Conservation (phyloP, 768 basidiomycete species). For the Phlegmacium glaucopus region DNA sequence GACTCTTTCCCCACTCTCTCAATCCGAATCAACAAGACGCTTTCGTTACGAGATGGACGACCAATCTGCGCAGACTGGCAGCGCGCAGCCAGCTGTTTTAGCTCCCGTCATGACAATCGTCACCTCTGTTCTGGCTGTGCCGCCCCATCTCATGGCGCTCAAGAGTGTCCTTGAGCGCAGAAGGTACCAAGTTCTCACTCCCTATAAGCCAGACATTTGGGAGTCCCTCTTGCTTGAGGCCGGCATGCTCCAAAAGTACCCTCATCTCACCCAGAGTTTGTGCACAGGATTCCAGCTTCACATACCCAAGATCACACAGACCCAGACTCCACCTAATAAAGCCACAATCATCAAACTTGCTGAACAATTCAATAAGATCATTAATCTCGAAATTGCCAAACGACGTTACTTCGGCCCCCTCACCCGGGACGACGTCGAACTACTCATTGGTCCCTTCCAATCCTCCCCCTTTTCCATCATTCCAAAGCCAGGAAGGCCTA, state of each 20-base stretch:
- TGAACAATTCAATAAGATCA: constrained; percentile 11
- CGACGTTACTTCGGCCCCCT: constrained; percentile 28
- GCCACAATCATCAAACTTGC: constrained; percentile 9
- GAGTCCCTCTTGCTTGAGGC: neutral
- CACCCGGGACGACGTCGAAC: constrained; percentile 15
- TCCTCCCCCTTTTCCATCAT: constrained; percentile 31
- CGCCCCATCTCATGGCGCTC: constrained; percentile 28
- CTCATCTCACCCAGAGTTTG: constrained; percentile 15
- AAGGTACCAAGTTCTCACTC: neutral
- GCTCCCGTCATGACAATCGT: constrained; percentile 9
- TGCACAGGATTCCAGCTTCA: constrained; percentile 25
- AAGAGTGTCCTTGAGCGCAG: constrained; percentile 29
- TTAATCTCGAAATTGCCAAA: constrained; percentile 14
- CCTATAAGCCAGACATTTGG: neutral
- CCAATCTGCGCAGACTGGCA: constrained; percentile 31
- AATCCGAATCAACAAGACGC: constrained; percentile 8
- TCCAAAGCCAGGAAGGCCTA: constrained; percentile 26
- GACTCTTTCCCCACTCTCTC: too few species aligned
- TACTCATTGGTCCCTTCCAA: constrained; percentile 32
- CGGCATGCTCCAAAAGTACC: neutral
- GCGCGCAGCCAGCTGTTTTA: constrained; percentile 15
- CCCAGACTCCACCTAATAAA: constrained; percentile 26
- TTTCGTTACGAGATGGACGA: constrained; percentile 13
- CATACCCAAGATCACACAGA: constrained; percentile 22
- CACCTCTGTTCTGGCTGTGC: constrained; percentile 40